phyloP scores from a whole-genome alignment of 192 early-diverging fungal genomes.

The Coemansia sp. region DNA sequence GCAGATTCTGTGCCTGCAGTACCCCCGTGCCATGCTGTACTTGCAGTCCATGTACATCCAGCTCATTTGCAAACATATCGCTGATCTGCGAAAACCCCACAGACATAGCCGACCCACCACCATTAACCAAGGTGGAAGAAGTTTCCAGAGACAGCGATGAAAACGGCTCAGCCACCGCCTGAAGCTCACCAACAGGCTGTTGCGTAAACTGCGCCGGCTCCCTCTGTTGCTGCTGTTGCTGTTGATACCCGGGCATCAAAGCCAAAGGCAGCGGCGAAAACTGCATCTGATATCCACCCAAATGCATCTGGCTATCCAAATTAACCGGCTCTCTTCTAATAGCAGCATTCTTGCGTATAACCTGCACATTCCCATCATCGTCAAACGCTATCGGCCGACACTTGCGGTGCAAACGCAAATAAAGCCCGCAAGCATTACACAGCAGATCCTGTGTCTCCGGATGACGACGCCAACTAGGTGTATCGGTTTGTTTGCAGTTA shows the following conservation, averaged over 20 bases:
- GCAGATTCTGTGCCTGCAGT: background rate
- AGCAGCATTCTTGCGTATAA: conserved; percentile 51
- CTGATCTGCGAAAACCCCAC: background rate
- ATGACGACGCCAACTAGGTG: conserved; percentile 69
- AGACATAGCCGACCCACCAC: background rate
- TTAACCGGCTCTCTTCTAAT: conserved; percentile 49
- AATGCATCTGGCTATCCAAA: background rate
- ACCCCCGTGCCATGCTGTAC: background rate
- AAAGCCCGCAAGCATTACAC: conserved; percentile 69
- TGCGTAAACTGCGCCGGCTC: background rate
- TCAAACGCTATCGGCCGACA: conserved; percentile 38
- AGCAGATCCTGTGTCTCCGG: conserved; percentile 62
- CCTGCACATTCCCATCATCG: conserved; percentile 43
- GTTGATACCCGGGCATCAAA: background rate
- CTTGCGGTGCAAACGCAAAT: conserved; percentile 42
- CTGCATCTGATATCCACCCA: background rate
- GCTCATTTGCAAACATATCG: background rate
- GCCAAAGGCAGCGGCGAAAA: background rate
- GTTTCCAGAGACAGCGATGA: conserved; percentile 6
- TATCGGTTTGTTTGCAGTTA: conserved; percentile 63
- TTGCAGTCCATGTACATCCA: background rate
- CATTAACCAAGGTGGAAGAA: background rate
- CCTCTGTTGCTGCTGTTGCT: background rate
- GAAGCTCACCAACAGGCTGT: background rate
- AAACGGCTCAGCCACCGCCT: background rate